Conservation (phyloP, 2,329 filamentous ascomycete genomes). For the Colletotrichum chrysophilum region DNA sequence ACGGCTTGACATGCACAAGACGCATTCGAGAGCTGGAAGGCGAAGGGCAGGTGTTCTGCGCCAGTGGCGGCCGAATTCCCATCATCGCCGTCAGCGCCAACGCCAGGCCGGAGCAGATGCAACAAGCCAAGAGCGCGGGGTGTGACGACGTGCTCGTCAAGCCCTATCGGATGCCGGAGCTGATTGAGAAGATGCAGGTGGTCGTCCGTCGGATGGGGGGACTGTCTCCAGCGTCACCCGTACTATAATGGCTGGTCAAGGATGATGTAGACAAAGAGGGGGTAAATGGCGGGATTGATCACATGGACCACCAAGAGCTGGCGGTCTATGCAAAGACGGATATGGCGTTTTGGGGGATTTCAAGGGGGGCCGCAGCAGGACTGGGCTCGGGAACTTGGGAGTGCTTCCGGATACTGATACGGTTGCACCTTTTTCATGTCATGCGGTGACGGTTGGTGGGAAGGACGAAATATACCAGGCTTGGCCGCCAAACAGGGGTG, state of each 20-base stretch:
- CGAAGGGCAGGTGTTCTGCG: slow-evolving; percentile 51
- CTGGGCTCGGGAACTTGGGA: slow-evolving; percentile 2
- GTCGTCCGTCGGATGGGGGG: slow-evolving; percentile 42
- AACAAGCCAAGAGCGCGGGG: slow-evolving; percentile 53
- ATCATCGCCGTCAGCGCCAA: slow-evolving; percentile 74
- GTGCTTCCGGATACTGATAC: background rate
- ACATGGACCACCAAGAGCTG: slow-evolving; percentile 6
- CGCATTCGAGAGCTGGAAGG: slow-evolving; percentile 68
- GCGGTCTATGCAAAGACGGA: background rate
- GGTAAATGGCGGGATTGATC: background rate
- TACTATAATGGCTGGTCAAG: background rate
- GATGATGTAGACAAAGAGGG: background rate
- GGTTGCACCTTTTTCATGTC: background rate
- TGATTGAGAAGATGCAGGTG: slow-evolving; percentile 63
- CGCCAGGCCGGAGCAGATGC: slow-evolving; percentile 66
- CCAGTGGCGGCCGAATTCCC: slow-evolving; percentile 56
- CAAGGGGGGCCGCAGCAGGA: slow-evolving; percentile 5
- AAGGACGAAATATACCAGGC: slow-evolving; percentile 1
- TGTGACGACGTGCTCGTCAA: slow-evolving; percentile 75
- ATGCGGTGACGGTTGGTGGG: background rate
- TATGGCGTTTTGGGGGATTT: slow-evolving; percentile 4
- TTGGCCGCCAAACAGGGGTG: background rate
- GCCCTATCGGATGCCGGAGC: slow-evolving; percentile 68
- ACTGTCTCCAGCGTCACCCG: slow-evolving; percentile 6
- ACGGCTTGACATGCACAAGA: slow-evolving; percentile 70